Percentiles rank a stretch among this genome's conserved stretches.
Conservation (phyloP, 768 basidiomycete genomes). For the Holtermanniella nyarrowii region DNA sequence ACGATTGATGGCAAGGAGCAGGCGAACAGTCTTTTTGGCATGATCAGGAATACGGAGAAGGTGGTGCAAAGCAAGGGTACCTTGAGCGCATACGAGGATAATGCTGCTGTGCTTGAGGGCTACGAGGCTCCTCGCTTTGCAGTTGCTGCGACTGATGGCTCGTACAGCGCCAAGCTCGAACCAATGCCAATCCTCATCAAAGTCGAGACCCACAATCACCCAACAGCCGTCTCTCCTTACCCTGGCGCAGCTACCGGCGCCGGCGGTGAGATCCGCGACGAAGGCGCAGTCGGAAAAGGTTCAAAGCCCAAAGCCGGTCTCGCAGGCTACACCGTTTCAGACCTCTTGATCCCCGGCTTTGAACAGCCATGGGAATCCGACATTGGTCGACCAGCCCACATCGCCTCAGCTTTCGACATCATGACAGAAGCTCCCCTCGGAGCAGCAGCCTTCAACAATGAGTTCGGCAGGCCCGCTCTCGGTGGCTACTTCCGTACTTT, state of each 20-base stretch:
- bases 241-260: slow-evolving; percentile 98
- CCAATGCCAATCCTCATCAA: slow-evolving; percentile 85
- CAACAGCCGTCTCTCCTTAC: slow-evolving; percentile 94
- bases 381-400: slow-evolving; percentile 79
- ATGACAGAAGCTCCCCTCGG: slow-evolving; percentile 95
- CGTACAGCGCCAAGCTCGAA: slow-evolving; percentile 55
- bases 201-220: slow-evolving; percentile 98
- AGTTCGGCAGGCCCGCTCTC: slow-evolving; percentile 89
- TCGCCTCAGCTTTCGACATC: slow-evolving; percentile 87
- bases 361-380: slow-evolving; percentile 93
- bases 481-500: slow-evolving; percentile 94
- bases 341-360: slow-evolving; percentile 82
- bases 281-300: slow-evolving; percentile 88
- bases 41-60: slow-evolving; percentile 94
- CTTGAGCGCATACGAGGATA: slow-evolving; percentile 94
- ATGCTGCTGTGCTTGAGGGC: slow-evolving; percentile 87
- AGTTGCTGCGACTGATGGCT: slow-evolving; percentile 39
- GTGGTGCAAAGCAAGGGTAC: slow-evolving; percentile 58
- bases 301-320: slow-evolving; percentile 95
- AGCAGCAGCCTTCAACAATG: slow-evolving; percentile 93
- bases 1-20: slow-evolving; percentile 61
- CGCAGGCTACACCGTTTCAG: slow-evolving; percentile 83
- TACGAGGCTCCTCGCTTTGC: slow-evolving; percentile 65
- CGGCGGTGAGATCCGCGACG: slow-evolving; percentile 95
- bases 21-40: slow-evolving; percentile 74